phyloP scores from a whole-genome alignment of 192 early-diverging fungal species.

The Entomortierella chlamydospora region DNA sequence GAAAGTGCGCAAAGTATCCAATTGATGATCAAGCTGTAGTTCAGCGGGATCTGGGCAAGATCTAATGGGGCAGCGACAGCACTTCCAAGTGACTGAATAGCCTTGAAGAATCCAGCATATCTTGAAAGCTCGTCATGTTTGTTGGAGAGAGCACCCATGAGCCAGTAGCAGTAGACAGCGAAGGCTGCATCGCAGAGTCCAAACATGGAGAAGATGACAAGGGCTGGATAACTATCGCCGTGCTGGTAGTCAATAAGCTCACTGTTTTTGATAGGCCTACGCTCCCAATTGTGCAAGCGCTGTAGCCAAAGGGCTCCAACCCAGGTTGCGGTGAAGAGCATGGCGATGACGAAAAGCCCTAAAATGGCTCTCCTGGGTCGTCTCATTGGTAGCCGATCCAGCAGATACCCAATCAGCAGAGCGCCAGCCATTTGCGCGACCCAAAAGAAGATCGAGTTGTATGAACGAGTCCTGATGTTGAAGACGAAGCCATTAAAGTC shows the following conservation, averaged over 20 bases:
- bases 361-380: conserved; percentile 74
- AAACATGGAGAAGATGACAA: conserved; percentile 48
- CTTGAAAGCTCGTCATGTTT: conserved; percentile 78
- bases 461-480: conserved; percentile 72
- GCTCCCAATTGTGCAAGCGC: conserved; percentile 59
- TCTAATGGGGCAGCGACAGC: conserved; percentile 79
- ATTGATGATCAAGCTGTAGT: conserved; percentile 45
- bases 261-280: neutral
- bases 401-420: conserved; percentile 67
- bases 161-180: conserved; percentile 78
- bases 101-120: conserved; percentile 90
- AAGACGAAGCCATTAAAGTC: conserved; percentile 74
- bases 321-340: conserved; percentile 72
- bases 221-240: conserved; percentile 20
- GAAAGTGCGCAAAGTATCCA: conserved; percentile 54
- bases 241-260: conserved; percentile 46
- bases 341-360: conserved; percentile 62
- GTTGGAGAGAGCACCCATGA: conserved; percentile 90
- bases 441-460: conserved; percentile 85
- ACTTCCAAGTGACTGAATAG: conserved; percentile 82
- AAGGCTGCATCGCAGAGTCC: conserved; percentile 53
- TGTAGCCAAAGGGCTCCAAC: conserved; percentile 68
- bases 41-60: conserved; percentile 51
- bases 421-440: conserved; percentile 80
- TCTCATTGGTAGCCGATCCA: conserved; percentile 66